These are phyloP conservation scores for Colletotrichum cordylinicola DNA, from an alignment of 2,329 filamentous ascomycete species.

Conservation along the genomic window DNA sequence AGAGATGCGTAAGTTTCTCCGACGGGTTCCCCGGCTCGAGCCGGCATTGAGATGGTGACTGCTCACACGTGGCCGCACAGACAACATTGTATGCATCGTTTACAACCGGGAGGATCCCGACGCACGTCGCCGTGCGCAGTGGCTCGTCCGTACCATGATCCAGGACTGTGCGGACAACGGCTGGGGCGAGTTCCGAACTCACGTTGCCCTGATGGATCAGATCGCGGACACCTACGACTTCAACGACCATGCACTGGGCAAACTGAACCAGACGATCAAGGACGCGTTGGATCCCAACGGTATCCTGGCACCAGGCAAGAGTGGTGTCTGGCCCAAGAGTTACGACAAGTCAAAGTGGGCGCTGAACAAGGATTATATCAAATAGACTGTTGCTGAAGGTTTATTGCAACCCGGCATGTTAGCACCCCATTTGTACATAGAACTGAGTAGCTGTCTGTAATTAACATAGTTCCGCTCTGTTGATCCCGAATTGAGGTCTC, in stretches of 20 bases:
- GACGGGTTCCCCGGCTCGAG: background rate
- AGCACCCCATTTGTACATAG: background rate
- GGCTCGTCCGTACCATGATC: constrained; percentile 39
- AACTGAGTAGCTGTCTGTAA: background rate
- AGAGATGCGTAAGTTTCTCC: constrained; percentile 42
- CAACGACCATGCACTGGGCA: constrained; percentile 45
- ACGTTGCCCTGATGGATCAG: constrained; percentile 52
- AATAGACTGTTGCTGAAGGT: background rate
- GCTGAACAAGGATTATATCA: constrained; percentile 7
- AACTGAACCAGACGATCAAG: constrained; percentile 49
- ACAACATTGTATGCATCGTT: constrained; percentile 60
- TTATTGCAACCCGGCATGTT: background rate
- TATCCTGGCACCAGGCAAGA: constrained; percentile 39
- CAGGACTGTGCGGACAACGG: constrained; percentile 45
- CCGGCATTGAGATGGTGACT: background rate
- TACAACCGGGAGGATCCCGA: constrained; percentile 51
- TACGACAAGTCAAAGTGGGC: constrained; percentile 19
- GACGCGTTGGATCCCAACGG: constrained; percentile 48
- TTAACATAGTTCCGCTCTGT: background rate
- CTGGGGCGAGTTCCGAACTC: constrained; percentile 53
- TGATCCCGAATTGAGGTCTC: background rate
- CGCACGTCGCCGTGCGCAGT: constrained; percentile 35
- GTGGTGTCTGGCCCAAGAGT: constrained; percentile 38
- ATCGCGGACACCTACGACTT: constrained; percentile 51
- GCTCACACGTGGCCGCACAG: background rate